Conservation (phyloP, 352 stramenopile species). For the Globisporangium apiculatum region DNA sequence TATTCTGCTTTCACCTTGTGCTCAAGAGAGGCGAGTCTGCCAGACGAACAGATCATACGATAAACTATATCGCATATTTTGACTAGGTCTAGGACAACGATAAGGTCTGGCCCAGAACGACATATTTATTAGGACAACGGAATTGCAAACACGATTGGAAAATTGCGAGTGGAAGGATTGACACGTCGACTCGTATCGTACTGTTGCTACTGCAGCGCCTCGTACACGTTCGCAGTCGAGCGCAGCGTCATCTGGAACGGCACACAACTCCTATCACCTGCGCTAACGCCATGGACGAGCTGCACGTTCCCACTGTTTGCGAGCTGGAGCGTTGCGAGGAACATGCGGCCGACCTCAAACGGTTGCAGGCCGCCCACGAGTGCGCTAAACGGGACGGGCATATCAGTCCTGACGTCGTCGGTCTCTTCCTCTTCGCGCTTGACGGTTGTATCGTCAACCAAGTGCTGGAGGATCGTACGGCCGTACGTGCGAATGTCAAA, state of each 20-base stretch:
- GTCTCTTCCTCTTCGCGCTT: constrained; percentile 19
- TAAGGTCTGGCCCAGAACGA: no score
- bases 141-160: no score
- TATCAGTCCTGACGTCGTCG: background rate
- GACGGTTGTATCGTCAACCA: constrained; percentile 29
- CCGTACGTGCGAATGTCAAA: constrained; percentile 78
- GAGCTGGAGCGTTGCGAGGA: constrained; percentile 88
- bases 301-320: constrained; percentile 87
- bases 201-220: constrained; percentile 30
- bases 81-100: no score
- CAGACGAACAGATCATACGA: no score
- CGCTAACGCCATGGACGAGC: constrained; percentile 64
- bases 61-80: no score
- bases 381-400: constrained; percentile 41
- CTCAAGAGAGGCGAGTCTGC: no score
- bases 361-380: constrained; percentile 46
- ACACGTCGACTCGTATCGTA: background rate
- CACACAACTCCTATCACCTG: constrained; percentile 41
- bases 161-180: no score
- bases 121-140: no score
- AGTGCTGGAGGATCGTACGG: constrained; percentile 42
- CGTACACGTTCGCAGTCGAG: constrained; percentile 49
- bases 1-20: no score
- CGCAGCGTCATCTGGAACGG: constrained; percentile 72
- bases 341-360: constrained; percentile 86